Evolutionary conservation across 768 basidiomycete species (phyloP), one percentile per base, ranked within the genome.

Genomic region (Amanita polypyramis): DNA sequence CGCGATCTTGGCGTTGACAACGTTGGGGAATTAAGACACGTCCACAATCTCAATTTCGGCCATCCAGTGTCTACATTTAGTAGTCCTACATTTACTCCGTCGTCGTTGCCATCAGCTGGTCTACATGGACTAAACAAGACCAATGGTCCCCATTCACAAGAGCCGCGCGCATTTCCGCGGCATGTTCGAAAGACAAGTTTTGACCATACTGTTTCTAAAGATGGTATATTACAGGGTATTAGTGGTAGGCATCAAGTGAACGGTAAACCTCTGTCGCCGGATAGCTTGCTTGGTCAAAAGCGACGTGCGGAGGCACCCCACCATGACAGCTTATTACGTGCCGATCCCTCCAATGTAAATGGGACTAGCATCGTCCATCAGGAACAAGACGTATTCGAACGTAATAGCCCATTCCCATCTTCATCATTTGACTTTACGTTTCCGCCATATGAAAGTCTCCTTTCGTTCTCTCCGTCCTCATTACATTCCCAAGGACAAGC

Each of bases 171-270:
- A 25, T 88, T 92, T 60, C 88, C 92, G 45, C 77, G 84, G 51
- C 85, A 86, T 63, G 88, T 91, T 50, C 79, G 92, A 52, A 96
- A 96, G 72, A 90, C 92, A 39, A 92, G 89, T 64, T 95, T 93
- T 62, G 92, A 96, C 63, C 92, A 93, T 65, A 93, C 92, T 3
- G 82, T 94, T 34, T 74, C 76, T 32, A 77, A 76, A 54, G 80
- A 83, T 52, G 77, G 74, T 32, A 73, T 82, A 47, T 67, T 79
- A 50, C 58, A 69, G 25, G 77, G 75, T 35, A 64, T 78, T 42
- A 74, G 74, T 55, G 82, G 83, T 49, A 73, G 86, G 42, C 86
- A 90, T 66, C 85, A 88, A 62, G 80, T 87, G 53, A 85, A 89
- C 60, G 84, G 85, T 30, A 82, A 81, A 60, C 80, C 87, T 33